These are phyloP conservation scores for Schizothecium vesticola DNA, from an alignment of 495 filamentous ascomycete species.

Conservation along the genomic window DNA sequence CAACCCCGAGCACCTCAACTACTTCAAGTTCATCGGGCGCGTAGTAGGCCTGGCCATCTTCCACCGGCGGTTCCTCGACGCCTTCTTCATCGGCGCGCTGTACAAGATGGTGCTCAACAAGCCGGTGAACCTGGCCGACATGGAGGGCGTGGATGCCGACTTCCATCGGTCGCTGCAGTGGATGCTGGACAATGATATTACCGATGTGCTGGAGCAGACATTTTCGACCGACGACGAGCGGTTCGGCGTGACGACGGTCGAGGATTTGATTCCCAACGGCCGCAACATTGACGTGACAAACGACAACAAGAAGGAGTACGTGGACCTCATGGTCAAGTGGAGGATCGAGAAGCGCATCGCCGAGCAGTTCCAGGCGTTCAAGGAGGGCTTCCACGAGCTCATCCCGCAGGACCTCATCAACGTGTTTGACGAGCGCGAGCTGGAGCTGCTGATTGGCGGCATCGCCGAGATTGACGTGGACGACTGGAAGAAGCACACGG, in stretches of 20 bases:
- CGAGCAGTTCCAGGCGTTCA: conserved; percentile 97
- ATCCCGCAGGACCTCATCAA: conserved; percentile 96
- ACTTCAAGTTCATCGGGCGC: conserved; percentile 99
- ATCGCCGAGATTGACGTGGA: conserved; percentile 99
- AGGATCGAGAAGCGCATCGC: conserved; percentile 97
- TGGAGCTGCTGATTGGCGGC: conserved; percentile 94
- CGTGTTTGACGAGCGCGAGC: conserved; percentile 96
- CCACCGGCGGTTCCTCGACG: conserved; percentile 95
- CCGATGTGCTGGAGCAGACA: conserved; percentile 80
- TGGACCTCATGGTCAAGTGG: conserved; percentile 97
- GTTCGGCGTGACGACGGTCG: conserved; percentile 86
- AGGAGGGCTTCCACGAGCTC: conserved; percentile 93
- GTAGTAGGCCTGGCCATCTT: conserved; percentile 98
- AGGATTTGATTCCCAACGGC: conserved; percentile 88
- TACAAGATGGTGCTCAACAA: conserved; percentile 99
- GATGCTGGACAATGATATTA: conserved; percentile 96
- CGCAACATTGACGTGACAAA: conserved; percentile 93
- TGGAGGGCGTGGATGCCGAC: conserved; percentile 98
- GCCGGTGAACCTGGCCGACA: conserved; percentile 84
- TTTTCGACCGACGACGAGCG: conserved; percentile 97
- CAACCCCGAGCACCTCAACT: conserved; percentile 98
- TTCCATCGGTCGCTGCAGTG: conserved; percentile 92
- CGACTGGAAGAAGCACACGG: conserved; percentile 99
- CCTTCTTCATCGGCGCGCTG: conserved; percentile 98
- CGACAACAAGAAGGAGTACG: conserved; percentile 91